These are phyloP conservation scores for Cadophora sp. DNA, from an alignment of 2,329 filamentous ascomycete species.

Conservation along the genomic window DNA sequence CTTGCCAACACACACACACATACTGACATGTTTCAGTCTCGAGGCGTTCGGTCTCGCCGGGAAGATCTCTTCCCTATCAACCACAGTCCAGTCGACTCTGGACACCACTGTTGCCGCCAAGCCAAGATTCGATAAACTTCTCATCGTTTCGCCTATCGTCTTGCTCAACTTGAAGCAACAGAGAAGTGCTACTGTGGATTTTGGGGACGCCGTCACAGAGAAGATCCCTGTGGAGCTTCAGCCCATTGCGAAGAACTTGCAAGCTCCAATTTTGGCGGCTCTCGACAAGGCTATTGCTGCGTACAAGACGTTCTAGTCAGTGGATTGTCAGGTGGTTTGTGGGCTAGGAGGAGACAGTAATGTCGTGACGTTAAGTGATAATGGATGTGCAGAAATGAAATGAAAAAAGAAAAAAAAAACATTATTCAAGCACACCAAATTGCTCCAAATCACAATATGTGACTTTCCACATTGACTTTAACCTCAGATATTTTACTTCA, in stretches of 20 bases:
- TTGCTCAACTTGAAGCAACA: constrained; percentile 51
- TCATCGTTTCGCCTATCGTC: constrained; percentile 51
- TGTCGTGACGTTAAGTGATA: neutral
- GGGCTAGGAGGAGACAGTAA: too few relatives aligned
- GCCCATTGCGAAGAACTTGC: constrained; percentile 41
- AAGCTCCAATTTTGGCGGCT: constrained; percentile 47
- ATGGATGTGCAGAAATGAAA: too few relatives aligned
- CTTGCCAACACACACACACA: too few relatives aligned
- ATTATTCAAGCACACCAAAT: too few relatives aligned
- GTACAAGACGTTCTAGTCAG: constrained; percentile 17
- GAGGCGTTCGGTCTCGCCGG: neutral
- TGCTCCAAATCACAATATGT: too few relatives aligned
- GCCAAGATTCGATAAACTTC: constrained; percentile 52
- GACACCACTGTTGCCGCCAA: constrained; percentile 43
- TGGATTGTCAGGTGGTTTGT: neutral
- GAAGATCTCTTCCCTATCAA: neutral
- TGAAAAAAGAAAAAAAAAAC: too few relatives aligned
- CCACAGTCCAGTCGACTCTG: constrained; percentile 29
- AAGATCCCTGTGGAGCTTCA: constrained; percentile 32
- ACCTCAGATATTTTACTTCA: too few relatives aligned
- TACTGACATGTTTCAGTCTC: neutral
- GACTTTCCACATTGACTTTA: too few relatives aligned
- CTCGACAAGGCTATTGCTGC: constrained; percentile 31
- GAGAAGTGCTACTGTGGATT: constrained; percentile 47
- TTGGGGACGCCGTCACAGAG: constrained; percentile 28